Base-by-base conservation (phyloP, 176 grass and related monocot species). In the Calamus simplicifolius region DNA sequence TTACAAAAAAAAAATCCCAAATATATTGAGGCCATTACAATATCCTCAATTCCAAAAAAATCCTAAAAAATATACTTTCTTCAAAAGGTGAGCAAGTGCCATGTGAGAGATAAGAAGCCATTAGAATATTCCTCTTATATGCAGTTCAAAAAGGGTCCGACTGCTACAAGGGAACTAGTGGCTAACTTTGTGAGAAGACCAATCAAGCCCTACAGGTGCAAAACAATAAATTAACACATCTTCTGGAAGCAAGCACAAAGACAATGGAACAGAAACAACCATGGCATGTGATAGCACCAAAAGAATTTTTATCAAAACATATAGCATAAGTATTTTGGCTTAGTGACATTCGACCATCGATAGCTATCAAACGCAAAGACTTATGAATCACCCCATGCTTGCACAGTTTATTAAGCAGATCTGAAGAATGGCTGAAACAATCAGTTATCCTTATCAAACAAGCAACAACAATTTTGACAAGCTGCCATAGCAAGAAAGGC, bases 181-280 rank as follows among this genome's bases (percentile, higher is more conserved):
- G 93, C 87, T 35, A 98, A 73, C 78, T 88, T 83, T 28, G 84
- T 84, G 21, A 98, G 87, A 73, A 98, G 75, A 67, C 69, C 66
- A 49, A 98, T 73, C 75, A 98, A 71, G 52, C 71, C 80, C 93
- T 98, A 76, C 55, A 73, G 50, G 61, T 66, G 69, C n/a, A 78
- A 54, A 51, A 82, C 60, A 67, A 38, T 61, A 72, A 52, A 35
- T 38, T 69, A 59, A 71, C 68, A 25, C 43, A 35, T 35, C 31
- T 7, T 35, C 31, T 7, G 5, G 5, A 7, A 35, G 31, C 1
- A 35, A 35, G 31, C 31, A 35, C 31, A 7, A 35, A 35, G 31
- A 35, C 7, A 35, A 8, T 1, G 8, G 31, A 35, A 35, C 31
- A 35, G 31, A 8, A 35, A 35, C 31, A 10, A 8, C 31, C 31